A percentile compares a stretch with the other conserved stretches of the same genome.
These are phyloP conservation scores for Barnettozyma botsteinii DNA, from an alignment of 805 yeast species.

Conservation along the genomic window DNA sequence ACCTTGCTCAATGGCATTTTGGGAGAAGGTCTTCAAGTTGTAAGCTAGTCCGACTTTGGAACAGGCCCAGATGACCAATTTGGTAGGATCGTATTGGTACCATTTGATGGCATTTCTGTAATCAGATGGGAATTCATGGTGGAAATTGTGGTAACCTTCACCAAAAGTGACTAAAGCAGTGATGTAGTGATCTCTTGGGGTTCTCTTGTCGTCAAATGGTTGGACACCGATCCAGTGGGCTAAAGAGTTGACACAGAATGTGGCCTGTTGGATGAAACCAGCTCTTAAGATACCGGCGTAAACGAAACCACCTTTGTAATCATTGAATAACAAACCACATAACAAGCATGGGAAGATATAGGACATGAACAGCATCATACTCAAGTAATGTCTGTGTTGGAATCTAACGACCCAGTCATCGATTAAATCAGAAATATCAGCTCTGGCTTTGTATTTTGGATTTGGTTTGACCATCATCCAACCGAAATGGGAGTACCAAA, in stretches of 20 bases:
- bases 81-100: conserved; percentile 87
- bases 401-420: conserved; percentile 74
- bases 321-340: conserved; percentile 52
- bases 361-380: conserved; percentile 55
- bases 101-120: conserved; percentile 83
- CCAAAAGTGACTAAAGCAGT: conserved; percentile 83
- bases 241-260: conserved; percentile 79
- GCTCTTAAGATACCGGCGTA: conserved; percentile 72
- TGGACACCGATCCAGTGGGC: conserved; percentile 86
- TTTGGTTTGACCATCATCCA: conserved; percentile 82
- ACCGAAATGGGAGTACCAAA: conserved; percentile 81
- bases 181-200: conserved; percentile 77
- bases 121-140: conserved; percentile 86
- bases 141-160: conserved; percentile 88
- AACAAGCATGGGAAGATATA: conserved; percentile 55
- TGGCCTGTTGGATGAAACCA: conserved; percentile 72
- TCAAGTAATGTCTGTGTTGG: conserved; percentile 74
- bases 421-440: conserved; percentile 61
- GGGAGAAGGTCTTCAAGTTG: conserved; percentile 71
- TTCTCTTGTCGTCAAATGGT: conserved; percentile 83
- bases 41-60: conserved; percentile 62
- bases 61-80: conserved; percentile 49
- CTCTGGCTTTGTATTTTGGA: conserved; percentile 66
- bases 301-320: conserved; percentile 66
- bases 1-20: conserved; percentile 79